These are phyloP conservation scores for Lablab purpureus DNA, from an alignment of 306 rosid genomes.

Conservation along the genomic window DNA sequence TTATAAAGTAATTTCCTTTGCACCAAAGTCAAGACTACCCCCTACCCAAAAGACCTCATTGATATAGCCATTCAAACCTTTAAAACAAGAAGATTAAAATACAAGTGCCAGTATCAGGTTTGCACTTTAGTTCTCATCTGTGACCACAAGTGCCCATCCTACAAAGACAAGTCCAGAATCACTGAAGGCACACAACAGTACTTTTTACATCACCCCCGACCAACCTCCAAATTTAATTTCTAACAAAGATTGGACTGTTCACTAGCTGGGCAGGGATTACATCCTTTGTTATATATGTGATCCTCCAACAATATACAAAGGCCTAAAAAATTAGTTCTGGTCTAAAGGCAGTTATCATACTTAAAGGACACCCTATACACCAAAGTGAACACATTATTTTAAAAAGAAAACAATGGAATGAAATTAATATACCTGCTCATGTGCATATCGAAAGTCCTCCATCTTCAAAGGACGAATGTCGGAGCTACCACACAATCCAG, in stretches of 20 bases:
- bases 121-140: not conserved
- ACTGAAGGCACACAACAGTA: not conserved
- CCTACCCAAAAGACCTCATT: not conserved
- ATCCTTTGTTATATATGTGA: not conserved
- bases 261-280: not conserved
- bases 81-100: not conserved
- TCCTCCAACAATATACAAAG: not conserved
- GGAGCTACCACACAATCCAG: constrained; percentile 70
- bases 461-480: constrained; percentile 82
- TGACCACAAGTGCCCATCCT: not conserved
- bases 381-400: not conserved
- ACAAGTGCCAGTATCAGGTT: not conserved
- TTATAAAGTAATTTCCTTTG: not conserved
- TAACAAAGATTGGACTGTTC: not conserved
- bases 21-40: not conserved
- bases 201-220: not conserved
- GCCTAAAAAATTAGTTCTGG: no score
- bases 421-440: constrained; percentile 79
- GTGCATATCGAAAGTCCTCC: constrained; percentile 90
- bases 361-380: not conserved
- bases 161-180: not conserved
- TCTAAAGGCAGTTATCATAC: not conserved
- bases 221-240: not conserved
- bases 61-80: not conserved
- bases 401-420: not conserved